These are phyloP conservation scores for Naganishia kalamii DNA, from an alignment of 768 basidiomycete species.

Conservation along the genomic window DNA sequence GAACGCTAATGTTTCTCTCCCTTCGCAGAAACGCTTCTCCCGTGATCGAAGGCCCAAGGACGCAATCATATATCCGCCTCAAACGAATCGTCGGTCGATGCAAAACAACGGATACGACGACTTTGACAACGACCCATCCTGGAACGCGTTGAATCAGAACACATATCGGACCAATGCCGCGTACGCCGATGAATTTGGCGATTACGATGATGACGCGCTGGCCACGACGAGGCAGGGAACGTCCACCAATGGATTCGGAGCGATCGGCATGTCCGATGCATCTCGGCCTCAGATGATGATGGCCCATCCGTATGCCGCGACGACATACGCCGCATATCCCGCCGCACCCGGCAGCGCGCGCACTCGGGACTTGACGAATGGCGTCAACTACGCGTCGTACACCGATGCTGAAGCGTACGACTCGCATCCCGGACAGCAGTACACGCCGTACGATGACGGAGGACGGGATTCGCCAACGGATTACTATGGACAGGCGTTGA, in stretches of 20 bases:
- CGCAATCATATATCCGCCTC: not conserved
- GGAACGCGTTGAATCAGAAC: not conserved
- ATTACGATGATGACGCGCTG: not conserved
- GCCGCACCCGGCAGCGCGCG: not conserved
- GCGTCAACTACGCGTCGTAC: constrained; percentile 5
- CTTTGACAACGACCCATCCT: not conserved
- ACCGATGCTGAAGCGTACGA: not conserved
- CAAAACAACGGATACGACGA: not conserved
- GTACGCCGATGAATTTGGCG: not conserved
- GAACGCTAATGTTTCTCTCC: not conserved
- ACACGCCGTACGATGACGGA: not conserved
- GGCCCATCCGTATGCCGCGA: not conserved
- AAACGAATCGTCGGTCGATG: not conserved
- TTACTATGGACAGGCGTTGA: constrained; percentile 18
- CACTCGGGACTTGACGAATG: constrained; percentile 15
- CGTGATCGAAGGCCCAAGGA: not conserved
- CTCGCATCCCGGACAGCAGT: not conserved
- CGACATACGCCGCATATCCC: not conserved
- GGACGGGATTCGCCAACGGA: constrained; percentile 18
- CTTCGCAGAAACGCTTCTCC: not conserved
- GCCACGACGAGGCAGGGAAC: not conserved
- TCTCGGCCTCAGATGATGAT: not conserved
- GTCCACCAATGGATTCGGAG: not conserved
- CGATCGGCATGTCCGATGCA: not conserved
- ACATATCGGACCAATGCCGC: not conserved